Conservation (phyloP, 805 yeast species). For the Starmerella roubikii region DNA sequence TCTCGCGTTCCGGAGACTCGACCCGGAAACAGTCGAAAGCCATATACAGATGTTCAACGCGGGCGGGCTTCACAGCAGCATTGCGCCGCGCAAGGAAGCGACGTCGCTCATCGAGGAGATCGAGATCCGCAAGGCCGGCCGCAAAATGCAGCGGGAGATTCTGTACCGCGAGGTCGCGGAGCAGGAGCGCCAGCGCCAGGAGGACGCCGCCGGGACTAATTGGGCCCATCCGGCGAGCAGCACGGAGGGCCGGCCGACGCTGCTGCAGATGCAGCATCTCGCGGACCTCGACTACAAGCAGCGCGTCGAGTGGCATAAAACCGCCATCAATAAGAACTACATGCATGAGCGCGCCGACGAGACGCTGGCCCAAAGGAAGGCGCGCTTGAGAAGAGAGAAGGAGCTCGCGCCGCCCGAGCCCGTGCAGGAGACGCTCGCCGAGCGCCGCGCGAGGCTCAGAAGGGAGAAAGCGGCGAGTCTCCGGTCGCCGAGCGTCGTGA, state of each 20-base stretch:
- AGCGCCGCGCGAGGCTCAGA: constrained; percentile 18
- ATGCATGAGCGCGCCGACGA: constrained; percentile 20
- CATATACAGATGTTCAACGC: constrained; percentile 20
- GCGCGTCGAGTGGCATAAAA: constrained; percentile 20
- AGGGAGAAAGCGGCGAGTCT: neutral
- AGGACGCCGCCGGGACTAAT: constrained; percentile 1
- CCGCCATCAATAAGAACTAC: constrained; percentile 11
- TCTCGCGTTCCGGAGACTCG: constrained; percentile 23
- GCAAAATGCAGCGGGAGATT: constrained; percentile 20
- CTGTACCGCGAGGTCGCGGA: constrained; percentile 20
- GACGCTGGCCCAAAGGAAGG: constrained; percentile 24
- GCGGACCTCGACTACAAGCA: constrained; percentile 23
- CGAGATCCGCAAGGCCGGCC: constrained; percentile 27
- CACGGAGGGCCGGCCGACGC: constrained; percentile 17
- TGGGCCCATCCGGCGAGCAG: constrained; percentile 23
- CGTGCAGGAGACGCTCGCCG: constrained; percentile 18
- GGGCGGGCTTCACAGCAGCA: constrained; percentile 19
- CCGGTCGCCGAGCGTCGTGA: too few relatives aligned
- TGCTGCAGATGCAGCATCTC: constrained; percentile 23
- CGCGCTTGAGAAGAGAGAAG: constrained; percentile 19
- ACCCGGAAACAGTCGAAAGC: constrained; percentile 20
- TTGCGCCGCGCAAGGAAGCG: constrained; percentile 15
- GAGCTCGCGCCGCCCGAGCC: neutral
- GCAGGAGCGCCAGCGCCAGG: constrained; percentile 14
- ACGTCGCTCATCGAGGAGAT: constrained; percentile 29